Base-by-base conservation (phyloP, 495 filamentous ascomycete species). In the Achaetomiella virescens region DNA sequence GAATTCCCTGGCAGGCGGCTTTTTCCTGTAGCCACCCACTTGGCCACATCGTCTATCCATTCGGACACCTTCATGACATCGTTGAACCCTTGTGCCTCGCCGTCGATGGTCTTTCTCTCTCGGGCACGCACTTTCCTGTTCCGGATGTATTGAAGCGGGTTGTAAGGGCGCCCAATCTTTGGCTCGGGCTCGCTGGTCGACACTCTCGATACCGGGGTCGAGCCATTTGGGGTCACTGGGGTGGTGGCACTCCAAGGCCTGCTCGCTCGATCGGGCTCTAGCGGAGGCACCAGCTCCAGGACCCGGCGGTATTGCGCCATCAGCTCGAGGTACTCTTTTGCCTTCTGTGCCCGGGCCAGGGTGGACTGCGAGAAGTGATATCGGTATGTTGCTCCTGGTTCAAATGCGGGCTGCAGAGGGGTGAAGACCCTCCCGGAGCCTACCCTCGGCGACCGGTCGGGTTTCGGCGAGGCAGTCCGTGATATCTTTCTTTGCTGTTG, bases 81-180 rank as follows among this genome's bases (percentile, higher is more conserved):
- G 50, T 80, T 77, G 80, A 91, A 97, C 1, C 87, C 87, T 48
- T 87, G 81, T n/a, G 77, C 74, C 42, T 87, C 82, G 15, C 84
- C 78, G 62, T 91, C 82, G 35, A 95, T 83, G 0, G 78, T 67
- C 54, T 81, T 82, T 29, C 86, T 77, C 66, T 90, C 87, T 24
- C 89, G 78, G 49, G 85, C 83, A 48, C 91, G 79, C 5, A 91
- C 77, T 58, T 89, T 87, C 21, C 91, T 79, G 62, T 97, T 95
- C 18, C 91, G 83, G 46, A 96, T 85, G 61, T 84, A 85, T 63
- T 97, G 91, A 21, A 97, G 75, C 6, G 90, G 91, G 66, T 97
- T 92, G 61, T 96, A 96, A 1, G 66, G 61, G 46, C 91, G 81
- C 24, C 84, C 82, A 35, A 83, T 60, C 6, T 48, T 48, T 27